Conservation (phyloP, 257 asterid species). For the Scutellaria minor region DNA sequence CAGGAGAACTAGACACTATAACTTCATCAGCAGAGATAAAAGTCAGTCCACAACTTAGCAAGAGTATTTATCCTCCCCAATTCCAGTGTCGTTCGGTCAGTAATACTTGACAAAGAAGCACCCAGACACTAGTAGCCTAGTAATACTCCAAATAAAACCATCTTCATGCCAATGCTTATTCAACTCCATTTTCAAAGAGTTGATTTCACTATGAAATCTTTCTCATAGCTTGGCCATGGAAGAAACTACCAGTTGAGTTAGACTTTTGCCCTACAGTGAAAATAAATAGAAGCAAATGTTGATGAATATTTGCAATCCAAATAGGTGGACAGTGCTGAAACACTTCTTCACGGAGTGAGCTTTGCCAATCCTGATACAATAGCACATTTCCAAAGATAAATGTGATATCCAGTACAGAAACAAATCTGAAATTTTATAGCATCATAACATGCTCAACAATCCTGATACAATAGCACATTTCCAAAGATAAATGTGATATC, state of each 20-base stretch:
- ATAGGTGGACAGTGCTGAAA: constrained; percentile 24
- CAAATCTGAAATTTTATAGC: constrained; percentile 3
- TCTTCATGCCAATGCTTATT: constrained; percentile 39
- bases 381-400: constrained; percentile 29
- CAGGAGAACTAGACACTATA: constrained; percentile 15
- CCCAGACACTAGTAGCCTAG: constrained; percentile 27
- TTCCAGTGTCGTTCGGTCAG: constrained; percentile 13
- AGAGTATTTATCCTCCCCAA: constrained; percentile 23
- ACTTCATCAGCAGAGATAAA: constrained; percentile 31
- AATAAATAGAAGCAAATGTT: not conserved
- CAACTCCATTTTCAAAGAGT: constrained; percentile 35
- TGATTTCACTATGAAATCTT: not conserved
- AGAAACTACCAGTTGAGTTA: constrained; percentile 14
- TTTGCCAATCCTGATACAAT: constrained; percentile 40
- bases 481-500: constrained; percentile 20
- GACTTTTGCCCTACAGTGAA: constrained; percentile 27
- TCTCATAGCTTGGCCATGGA: constrained; percentile 13
- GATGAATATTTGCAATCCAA: constrained; percentile 14
- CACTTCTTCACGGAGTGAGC: constrained; percentile 20
- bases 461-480: constrained; percentile 44
- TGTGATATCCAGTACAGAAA: constrained; percentile 14
- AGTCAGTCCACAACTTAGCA: constrained; percentile 32
- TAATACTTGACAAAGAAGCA: constrained; percentile 34
- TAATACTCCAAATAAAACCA: constrained; percentile 37
- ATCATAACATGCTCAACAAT: constrained; percentile 31